These are phyloP conservation scores for Rhododendron ferrugineum DNA, from an alignment of 148 eudicot genomes.

Conservation along the genomic window DNA sequence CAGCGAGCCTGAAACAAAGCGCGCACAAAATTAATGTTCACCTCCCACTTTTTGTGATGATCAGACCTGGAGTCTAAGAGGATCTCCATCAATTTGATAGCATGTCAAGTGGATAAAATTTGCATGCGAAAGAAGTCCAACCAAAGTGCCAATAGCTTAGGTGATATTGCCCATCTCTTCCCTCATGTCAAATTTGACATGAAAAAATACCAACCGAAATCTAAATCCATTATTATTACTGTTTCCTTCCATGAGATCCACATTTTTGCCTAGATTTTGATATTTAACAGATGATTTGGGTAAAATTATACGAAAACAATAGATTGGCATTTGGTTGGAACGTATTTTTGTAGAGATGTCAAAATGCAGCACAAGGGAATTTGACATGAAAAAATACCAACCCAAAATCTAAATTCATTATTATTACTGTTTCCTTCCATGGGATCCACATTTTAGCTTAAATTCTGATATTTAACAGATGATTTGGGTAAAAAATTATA, in stretches of 20 bases:
- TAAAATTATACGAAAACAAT: background rate
- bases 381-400: too few relatives aligned
- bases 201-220: background rate
- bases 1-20: conserved; percentile 32
- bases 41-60: background rate
- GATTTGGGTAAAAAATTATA: too few relatives aligned
- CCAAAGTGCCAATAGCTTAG: too few relatives aligned
- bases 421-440: too few relatives aligned
- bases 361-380: background rate
- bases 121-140: background rate
- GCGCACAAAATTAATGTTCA: background rate
- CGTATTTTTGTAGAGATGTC: background rate
- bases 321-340: background rate
- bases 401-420: too few relatives aligned
- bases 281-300: background rate
- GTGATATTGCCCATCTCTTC: background rate
- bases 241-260: background rate
- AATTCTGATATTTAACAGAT: too few relatives aligned
- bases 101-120: background rate
- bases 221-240: background rate
- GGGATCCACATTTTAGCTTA: too few relatives aligned
- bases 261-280: background rate
- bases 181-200: background rate
- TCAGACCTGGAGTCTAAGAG: background rate
- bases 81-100: background rate